Conservation (phyloP, 352 stramenopile species). For the Phytophthora multivora region DNA sequence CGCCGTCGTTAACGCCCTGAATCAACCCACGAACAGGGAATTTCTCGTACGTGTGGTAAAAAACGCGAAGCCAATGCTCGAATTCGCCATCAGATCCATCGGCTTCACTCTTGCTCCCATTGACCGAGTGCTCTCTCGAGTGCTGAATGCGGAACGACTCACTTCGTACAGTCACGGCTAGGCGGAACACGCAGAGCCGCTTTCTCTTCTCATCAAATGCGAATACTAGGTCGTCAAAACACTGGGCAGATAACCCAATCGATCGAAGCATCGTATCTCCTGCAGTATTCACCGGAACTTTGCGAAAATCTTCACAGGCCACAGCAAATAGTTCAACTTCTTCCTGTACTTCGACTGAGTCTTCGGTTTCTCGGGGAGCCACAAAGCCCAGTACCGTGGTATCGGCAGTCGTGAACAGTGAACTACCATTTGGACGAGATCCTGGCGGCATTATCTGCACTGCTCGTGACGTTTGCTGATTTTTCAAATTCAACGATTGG, state of each 20-base stretch:
- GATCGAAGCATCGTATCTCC: slow-evolving; percentile 8
- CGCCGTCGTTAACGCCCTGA: slow-evolving; percentile 31
- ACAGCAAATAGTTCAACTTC: slow-evolving; percentile 21
- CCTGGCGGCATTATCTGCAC: slow-evolving; percentile 24
- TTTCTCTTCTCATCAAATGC: slow-evolving; percentile 21
- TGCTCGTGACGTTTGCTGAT: slow-evolving; percentile 48
- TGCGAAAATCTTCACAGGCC: slow-evolving; percentile 45
- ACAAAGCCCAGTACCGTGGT: slow-evolving; percentile 40
- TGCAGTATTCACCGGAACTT: slow-evolving; percentile 31
- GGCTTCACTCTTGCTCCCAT: slow-evolving; percentile 14
- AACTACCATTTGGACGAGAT: slow-evolving; percentile 1
- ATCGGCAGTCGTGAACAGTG: slow-evolving; percentile 33
- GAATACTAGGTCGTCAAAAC: slow-evolving; percentile 39
- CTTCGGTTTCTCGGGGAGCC: not conserved
- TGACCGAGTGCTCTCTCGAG: slow-evolving; percentile 27
- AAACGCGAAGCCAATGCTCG: slow-evolving; percentile 32
- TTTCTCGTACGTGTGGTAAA: slow-evolving; percentile 43
- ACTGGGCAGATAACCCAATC: slow-evolving; percentile 16
- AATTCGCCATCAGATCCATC: slow-evolving; percentile 16
- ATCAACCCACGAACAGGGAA: slow-evolving; percentile 39
- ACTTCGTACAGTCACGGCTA: slow-evolving; percentile 50
- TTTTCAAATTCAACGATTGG: slow-evolving; percentile 51
- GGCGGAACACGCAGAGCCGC: slow-evolving; percentile 19
- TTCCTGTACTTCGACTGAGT: not conserved
- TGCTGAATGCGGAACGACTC: slow-evolving; percentile 62